A percentile compares a stretch with the other conserved stretches of the same genome.
Evolutionary conservation across 768 basidiomycete species (phyloP).

Genomic region (Tylopilus sp.): DNA sequence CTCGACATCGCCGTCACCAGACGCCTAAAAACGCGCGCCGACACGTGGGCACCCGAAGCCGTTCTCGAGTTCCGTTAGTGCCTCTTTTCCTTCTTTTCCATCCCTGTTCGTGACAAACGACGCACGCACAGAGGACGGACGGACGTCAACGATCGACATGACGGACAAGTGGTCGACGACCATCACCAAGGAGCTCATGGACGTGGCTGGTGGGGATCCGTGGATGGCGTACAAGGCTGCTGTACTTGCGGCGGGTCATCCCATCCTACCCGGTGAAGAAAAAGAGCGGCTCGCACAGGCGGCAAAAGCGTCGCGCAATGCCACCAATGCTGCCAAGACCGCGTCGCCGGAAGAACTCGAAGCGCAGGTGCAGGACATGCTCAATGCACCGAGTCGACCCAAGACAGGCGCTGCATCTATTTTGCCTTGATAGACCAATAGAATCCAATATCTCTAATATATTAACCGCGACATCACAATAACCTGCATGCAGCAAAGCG

Average conservation of each 20-base stretch:
- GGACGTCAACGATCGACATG: conserved; percentile 45
- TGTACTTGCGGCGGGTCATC: conserved; percentile 43
- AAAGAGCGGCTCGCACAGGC: conserved; percentile 18
- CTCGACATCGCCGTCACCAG: conserved; percentile 59
- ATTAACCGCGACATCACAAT: conserved; percentile 1
- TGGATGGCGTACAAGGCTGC: conserved; percentile 57
- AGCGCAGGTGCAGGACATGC: conserved; percentile 31
- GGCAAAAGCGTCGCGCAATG: conserved; percentile 13
- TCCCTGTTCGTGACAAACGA: no score
- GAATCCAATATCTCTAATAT: conserved; percentile 2
- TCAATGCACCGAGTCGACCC: conserved; percentile 23
- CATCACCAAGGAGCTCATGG: conserved; percentile 71
- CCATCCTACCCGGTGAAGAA: conserved; percentile 47
- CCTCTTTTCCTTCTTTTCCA: neutral
- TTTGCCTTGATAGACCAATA: conserved; percentile 27
- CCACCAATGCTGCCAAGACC: conserved; percentile 4
- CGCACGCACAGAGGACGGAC: conserved; percentile 45
- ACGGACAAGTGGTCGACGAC: conserved; percentile 65
- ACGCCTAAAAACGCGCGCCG: conserved; percentile 48
- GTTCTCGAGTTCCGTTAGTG: conserved; percentile 61
- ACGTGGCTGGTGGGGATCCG: conserved; percentile 53
- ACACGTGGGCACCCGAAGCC: conserved; percentile 60
- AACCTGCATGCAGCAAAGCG: neutral
- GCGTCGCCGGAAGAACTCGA: conserved; percentile 19
- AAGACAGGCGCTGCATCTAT: conserved; percentile 41